Base-by-base conservation (phyloP, 495 filamentous ascomycete genomes). In the Articulospora tetracladia region DNA sequence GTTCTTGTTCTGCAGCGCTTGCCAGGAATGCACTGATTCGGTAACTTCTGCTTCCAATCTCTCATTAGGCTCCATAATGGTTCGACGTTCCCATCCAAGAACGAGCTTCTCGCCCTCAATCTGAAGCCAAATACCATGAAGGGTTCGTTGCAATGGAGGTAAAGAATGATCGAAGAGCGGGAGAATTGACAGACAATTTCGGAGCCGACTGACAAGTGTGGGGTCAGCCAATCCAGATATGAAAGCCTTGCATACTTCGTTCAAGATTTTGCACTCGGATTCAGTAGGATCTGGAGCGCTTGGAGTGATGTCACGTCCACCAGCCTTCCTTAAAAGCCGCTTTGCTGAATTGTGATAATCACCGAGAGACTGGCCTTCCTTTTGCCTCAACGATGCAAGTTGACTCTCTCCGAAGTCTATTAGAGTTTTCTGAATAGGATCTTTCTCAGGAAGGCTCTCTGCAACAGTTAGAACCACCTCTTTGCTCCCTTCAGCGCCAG, bases 101-200 rank as follows among this genome's bases (percentile, higher is more conserved):
- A 73, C 69, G 28, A 81, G 63, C 7, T 65, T 61, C 59, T 83
- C 80, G 19, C 81, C 80, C 55, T 85, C 82, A 4, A 76, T 62
- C 32, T 83, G 76, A n/a, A 64, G 73, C 52, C 73, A 68, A 1
- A 77, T 69, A 0, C 79, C 77, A 22, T 65, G 58, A 0, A 85
- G 77, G 3, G 79, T 78, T 19, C 78, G 74, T 30, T 47, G 60
- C 2, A 55, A n/a, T 3, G 25, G 15, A 50, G 66, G 58, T 52
- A 72, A 62, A 20, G 55, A 57, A 10, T 57, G 24, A 7, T 63
- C 52, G 26, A 66, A 66, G 1, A 69, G 58, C 17, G 63, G 63
- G 7, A 58, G 58, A 12, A 83, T 66, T 3, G 76, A 81, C 41
- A 65, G 65, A 52, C 74, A 77, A 1, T 55, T 65, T 22, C 70